Conservation (phyloP, 768 basidiomycete species). For the Coprinopsis sp. region DNA sequence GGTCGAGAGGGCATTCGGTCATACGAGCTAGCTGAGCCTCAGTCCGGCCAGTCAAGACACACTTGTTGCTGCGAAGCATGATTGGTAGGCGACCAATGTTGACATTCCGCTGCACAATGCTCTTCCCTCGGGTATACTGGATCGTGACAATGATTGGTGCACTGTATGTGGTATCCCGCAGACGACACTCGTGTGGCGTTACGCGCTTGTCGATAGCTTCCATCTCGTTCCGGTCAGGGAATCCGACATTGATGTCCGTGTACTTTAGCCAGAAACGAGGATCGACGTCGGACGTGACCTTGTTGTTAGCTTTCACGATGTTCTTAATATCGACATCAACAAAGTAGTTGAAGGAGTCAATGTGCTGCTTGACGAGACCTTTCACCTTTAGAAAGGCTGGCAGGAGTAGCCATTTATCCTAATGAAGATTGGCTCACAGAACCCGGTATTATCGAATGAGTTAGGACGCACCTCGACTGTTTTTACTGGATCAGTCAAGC, state of each 20-base stretch:
- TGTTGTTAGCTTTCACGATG: conserved; percentile 89
- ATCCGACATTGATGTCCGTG: conserved; percentile 90
- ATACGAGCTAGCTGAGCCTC: conserved; percentile 87
- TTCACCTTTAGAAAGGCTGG: conserved; percentile 97
- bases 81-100: conserved; percentile 90
- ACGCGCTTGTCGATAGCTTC: conserved; percentile 74
- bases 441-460: background rate
- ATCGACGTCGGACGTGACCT: conserved; percentile 94
- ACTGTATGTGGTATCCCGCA: conserved; percentile 92
- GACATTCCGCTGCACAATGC: conserved; percentile 82
- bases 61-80: conserved; percentile 95
- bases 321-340: conserved; percentile 97
- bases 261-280: conserved; percentile 97
- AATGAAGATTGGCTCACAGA: conserved; percentile 2
- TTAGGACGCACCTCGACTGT: conserved; percentile 70
- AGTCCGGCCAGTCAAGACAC: conserved; percentile 73
- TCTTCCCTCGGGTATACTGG: conserved; percentile 90
- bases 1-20: conserved; percentile 96
- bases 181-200: conserved; percentile 95
- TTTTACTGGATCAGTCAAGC: conserved; percentile 87
- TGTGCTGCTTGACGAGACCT: conserved; percentile 97
- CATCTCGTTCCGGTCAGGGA: conserved; percentile 84
- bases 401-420: conserved; percentile 99
- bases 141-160: conserved; percentile 93
- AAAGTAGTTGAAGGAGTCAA: conserved; percentile 99